These are phyloP conservation scores for Fusarium haematococcum DNA, from an alignment of 2,329 filamentous ascomycete species.

Conservation along the genomic window DNA sequence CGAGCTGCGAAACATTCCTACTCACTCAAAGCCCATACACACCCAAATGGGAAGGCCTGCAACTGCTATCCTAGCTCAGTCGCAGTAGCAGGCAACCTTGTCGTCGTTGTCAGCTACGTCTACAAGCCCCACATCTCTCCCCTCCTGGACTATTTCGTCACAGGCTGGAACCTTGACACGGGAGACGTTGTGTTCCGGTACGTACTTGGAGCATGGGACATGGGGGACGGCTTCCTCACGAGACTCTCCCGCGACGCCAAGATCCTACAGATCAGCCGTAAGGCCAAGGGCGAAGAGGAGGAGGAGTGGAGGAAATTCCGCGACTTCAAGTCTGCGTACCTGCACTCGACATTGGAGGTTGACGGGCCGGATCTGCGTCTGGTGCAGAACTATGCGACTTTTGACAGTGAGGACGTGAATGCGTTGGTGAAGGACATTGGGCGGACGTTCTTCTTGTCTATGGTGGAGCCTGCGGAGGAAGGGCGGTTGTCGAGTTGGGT, in stretches of 20 bases:
- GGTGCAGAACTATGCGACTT: not conserved
- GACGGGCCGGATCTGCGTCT: not conserved
- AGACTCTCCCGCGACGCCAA: not conserved
- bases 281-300: not conserved
- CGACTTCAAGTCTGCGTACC: not conserved
- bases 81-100: not conserved
- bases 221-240: rapidly evolving
- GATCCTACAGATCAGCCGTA: not conserved
- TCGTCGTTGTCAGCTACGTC: not conserved
- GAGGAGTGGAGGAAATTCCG: not conserved
- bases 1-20: not conserved
- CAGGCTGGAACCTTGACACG: not conserved
- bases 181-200: not conserved
- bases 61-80: not conserved
- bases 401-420: not conserved
- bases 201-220: not conserved
- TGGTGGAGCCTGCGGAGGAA: not conserved
- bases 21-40: not conserved
- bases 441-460: not conserved
- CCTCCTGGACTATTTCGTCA: not conserved
- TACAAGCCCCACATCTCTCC: not conserved
- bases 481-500: not conserved
- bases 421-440: not conserved
- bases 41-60: not conserved
- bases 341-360: not conserved